Percentiles rank a stretch among this genome's conserved stretches.
Conservation (phyloP, 257 asterid genomes). For the Solanum sitiens region DNA sequence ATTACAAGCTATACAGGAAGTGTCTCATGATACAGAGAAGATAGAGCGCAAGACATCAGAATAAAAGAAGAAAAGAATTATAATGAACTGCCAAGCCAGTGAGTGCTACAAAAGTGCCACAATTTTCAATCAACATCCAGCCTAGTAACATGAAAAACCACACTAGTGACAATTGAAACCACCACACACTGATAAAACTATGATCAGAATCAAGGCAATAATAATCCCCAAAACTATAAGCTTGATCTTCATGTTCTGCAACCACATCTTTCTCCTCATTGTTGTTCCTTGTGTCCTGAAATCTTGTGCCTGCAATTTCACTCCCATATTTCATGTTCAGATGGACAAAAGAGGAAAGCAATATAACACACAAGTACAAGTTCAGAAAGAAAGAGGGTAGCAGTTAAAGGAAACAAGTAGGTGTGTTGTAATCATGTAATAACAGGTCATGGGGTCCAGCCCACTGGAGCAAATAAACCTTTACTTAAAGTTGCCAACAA, state of each 20-base stretch:
- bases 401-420: background rate
- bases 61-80: constrained; percentile 7
- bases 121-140: constrained; percentile 11
- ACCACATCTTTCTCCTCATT: constrained; percentile 95
- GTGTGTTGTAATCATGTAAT: background rate
- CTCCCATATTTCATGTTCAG: background rate
- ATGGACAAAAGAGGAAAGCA: background rate
- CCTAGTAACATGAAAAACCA: background rate
- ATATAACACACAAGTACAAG: background rate
- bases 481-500: background rate
- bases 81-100: background rate
- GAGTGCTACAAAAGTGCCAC: constrained; percentile 5
- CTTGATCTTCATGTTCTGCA: constrained; percentile 91
- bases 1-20: constrained; percentile 49
- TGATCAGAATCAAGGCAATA: constrained; percentile 78
- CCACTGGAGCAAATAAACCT: background rate
- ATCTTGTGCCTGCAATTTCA: constrained; percentile 69
- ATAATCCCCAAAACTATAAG: constrained; percentile 84
- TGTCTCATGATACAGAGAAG: constrained; percentile 21
- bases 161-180: constrained; percentile 58
- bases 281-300: constrained; percentile 87
- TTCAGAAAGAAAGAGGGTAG: background rate
- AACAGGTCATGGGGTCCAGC: background rate
- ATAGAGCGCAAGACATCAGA: constrained; percentile 8
- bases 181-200: constrained; percentile 74